phyloP scores from a whole-genome alignment of 345 rosid genomes.

The Theobroma cacao region DNA sequence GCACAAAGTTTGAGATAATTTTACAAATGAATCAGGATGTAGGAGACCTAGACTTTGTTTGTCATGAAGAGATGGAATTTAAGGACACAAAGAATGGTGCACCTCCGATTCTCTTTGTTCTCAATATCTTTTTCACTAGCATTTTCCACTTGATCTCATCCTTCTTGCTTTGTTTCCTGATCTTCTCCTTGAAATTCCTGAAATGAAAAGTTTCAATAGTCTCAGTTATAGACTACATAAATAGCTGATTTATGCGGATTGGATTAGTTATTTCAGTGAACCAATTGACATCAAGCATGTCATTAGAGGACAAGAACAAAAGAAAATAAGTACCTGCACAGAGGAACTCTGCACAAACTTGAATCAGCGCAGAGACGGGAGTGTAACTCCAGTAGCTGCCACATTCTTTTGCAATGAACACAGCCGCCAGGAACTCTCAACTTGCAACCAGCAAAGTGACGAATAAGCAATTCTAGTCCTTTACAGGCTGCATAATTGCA shows the following conservation, averaged over 20 bases:
- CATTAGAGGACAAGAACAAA: background rate
- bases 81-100: slow-evolving; percentile 47
- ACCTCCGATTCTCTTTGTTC: slow-evolving; percentile 51
- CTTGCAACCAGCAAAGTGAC: slow-evolving; percentile 82
- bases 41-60: background rate
- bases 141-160: slow-evolving; percentile 72
- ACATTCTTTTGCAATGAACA: slow-evolving; percentile 87
- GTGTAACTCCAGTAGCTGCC: slow-evolving; percentile 87
- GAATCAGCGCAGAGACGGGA: slow-evolving; percentile 74
- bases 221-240: background rate
- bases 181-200: slow-evolving; percentile 74
- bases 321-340: slow-evolving; percentile 54
- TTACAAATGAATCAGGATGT: slow-evolving; percentile 4
- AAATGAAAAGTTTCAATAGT: background rate
- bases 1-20: background rate
- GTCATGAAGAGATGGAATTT: background rate
- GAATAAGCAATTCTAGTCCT: slow-evolving; percentile 69
- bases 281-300: background rate
- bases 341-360: slow-evolving; percentile 65
- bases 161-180: slow-evolving; percentile 65
- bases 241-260: background rate
- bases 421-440: slow-evolving; percentile 80
- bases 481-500: slow-evolving; percentile 75
- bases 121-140: slow-evolving; percentile 59
- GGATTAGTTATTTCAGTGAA: background rate